Evolutionary conservation across 2,329 filamentous ascomycete genomes (phyloP).

Genomic region (Emydomyces testavorans): DNA sequence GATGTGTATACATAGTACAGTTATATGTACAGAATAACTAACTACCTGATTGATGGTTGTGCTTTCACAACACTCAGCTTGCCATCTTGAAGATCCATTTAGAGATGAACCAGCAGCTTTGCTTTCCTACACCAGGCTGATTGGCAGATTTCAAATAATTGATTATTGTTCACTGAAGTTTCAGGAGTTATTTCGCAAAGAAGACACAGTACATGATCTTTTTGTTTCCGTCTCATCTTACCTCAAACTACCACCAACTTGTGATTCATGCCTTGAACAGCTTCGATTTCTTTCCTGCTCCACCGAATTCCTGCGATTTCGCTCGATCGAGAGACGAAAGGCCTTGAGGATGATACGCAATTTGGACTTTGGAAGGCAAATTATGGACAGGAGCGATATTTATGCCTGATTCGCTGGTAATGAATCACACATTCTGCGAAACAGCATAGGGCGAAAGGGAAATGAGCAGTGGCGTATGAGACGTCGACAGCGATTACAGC

Average conservation of each 20-base stretch:
- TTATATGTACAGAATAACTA: neutral
- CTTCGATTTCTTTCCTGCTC: neutral
- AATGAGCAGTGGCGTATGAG: neutral
- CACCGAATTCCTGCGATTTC: neutral
- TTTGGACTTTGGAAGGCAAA: neutral
- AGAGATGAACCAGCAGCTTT: no score
- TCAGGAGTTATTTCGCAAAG: neutral
- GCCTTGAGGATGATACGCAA: neutral
- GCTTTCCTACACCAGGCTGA: no score
- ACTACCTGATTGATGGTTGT: no score
- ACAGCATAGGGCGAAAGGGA: neutral
- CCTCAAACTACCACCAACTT: neutral
- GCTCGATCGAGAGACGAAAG: neutral
- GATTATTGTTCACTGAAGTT: slow-evolving; percentile 2
- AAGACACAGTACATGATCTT: neutral
- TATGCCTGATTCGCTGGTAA: slow-evolving; percentile 4
- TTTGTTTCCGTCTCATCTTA: slow-evolving; percentile 7
- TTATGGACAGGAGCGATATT: neutral
- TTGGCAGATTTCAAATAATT: no score
- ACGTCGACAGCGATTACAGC: neutral
- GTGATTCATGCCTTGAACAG: neutral
- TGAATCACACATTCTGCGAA: neutral
- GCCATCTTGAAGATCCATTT: neutral
- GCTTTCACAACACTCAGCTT: neutral
- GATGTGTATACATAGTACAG: no score